phyloP scores from a whole-genome alignment of 73 alveolate genomes.

The Urostyla sp. region DNA sequence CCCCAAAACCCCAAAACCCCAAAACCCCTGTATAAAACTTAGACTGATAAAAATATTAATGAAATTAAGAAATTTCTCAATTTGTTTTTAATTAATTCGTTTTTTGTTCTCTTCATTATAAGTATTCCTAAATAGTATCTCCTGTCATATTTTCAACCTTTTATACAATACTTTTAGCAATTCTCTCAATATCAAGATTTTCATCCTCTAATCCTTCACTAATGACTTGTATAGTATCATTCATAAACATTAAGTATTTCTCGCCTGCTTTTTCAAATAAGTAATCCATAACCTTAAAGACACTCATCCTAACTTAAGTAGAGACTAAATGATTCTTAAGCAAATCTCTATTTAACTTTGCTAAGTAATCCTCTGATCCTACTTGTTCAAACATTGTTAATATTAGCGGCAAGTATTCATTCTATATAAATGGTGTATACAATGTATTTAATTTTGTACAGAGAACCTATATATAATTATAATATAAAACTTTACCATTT shows the following conservation, averaged over 20 bases:
- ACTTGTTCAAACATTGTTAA: constrained; percentile 1
- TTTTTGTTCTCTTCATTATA: constrained; percentile 55
- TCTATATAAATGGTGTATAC: constrained; percentile 1
- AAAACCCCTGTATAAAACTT: too few species aligned
- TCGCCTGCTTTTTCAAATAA: constrained; percentile 52
- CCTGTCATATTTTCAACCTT: constrained; percentile 70
- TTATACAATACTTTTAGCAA: constrained; percentile 59
- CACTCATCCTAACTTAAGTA: constrained; percentile 45
- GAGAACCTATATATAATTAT: neutral
- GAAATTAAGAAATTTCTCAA: too few species aligned
- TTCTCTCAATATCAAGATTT: constrained; percentile 65
- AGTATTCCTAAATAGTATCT: constrained; percentile 69
- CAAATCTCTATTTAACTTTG: too few species aligned
- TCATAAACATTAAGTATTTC: constrained; percentile 52
- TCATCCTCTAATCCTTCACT: constrained; percentile 72
- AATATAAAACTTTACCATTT: neutral
- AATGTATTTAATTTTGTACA: neutral
- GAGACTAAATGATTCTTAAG: too few species aligned
- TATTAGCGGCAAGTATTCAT: neutral
- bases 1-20: too few species aligned
- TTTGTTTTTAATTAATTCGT: too few species aligned
- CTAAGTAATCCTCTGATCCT: too few species aligned
- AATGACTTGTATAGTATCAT: constrained; percentile 66
- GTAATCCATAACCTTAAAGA: constrained; percentile 41
- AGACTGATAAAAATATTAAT: too few species aligned